Percentiles rank a stretch among this genome's conserved stretches.
phyloP scores from a whole-genome alignment of 148 eudicot species.

The Beta vulgaris region DNA sequence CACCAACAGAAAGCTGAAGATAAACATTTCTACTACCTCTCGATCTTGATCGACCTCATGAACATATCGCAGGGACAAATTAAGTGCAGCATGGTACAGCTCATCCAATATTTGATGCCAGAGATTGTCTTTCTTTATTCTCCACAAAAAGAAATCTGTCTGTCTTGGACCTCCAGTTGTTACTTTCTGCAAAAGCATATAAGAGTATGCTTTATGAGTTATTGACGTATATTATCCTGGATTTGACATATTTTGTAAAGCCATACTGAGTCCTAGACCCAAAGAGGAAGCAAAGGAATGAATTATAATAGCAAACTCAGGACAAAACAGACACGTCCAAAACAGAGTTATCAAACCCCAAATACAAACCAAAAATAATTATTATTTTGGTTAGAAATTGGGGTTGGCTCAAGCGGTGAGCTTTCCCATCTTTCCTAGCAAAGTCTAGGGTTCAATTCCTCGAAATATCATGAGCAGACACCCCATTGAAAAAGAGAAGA shows the following conservation, averaged over 20 bases:
- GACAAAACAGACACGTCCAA: neutral
- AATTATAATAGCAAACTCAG: neutral
- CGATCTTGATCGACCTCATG: slow-evolving; percentile 61
- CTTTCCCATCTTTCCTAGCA: too few relatives aligned
- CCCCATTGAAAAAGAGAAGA: neutral
- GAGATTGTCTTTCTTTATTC: slow-evolving; percentile 45
- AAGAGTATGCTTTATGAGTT: neutral
- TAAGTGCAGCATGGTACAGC: slow-evolving; percentile 81
- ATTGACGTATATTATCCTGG: neutral
- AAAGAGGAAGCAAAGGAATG: neutral
- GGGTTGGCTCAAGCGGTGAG: too few relatives aligned
- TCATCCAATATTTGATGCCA: slow-evolving; percentile 73
- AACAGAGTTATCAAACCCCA: too few relatives aligned
- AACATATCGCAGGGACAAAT: slow-evolving; percentile 54
- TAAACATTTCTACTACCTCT: slow-evolving; percentile 48
- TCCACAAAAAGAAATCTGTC: slow-evolving; percentile 49
- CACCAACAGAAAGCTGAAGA: neutral
- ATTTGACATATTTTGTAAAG: neutral
- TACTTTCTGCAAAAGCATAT: slow-evolving; percentile 50
- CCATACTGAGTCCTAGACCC: neutral
- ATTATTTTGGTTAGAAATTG: too few relatives aligned
- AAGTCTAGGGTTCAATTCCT: too few relatives aligned
- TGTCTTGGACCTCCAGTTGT: slow-evolving; percentile 36
- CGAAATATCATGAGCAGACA: too few relatives aligned
- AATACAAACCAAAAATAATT: too few relatives aligned